Base-by-base conservation (phyloP, 1,284 basidiomycete genomes). In the Sphagnurus paluster region DNA sequence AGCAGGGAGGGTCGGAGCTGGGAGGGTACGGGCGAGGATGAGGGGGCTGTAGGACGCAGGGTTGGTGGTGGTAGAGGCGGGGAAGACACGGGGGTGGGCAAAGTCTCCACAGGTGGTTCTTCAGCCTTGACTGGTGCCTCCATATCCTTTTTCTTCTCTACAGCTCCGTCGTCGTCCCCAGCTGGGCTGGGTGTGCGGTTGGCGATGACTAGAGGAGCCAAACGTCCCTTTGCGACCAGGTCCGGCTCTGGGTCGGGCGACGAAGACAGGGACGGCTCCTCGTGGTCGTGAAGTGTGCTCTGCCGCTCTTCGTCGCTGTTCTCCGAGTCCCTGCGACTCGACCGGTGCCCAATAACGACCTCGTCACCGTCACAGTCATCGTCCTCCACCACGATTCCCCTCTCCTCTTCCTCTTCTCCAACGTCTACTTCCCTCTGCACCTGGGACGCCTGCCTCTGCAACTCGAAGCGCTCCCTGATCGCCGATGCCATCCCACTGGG, bases 381-480 rank as follows among this genome's bases (percentile, higher is more conserved):
- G 35, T 49, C 48, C 42, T 47, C 53, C 13, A 39, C 39, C n/a
- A 42, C 39, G n/a, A 40, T 35, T 37, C 50, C 33, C 20, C 54
- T 55, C 35, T 16, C 42, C 38, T 25, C 28, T 29, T 16, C 42
- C 26, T 21, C 10, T 33, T 21, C 39, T 13, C 24, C 23, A 17
- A 43, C 21, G 28, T 42, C 36, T 37, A 37, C 19, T 29, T 13
- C 21, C 13, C 13, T 7, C 33, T 16, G 34, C 10, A 5, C 34
- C 11, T 26, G 8, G 17, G 25, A 34, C 19, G 24, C 25, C 33
- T 20, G 42, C 37, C 37, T 28, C 39, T 25, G 34, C n/a, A 40
- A 55, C 46, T 75, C 73, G 19, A 74, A 46, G 39, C 58, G 59
- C 47, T 65, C 62, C 29, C 69, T 57, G 44, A 74, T 51, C 5